phyloP scores from a whole-genome alignment of 768 basidiomycete species.

The Boletus sp. region DNA sequence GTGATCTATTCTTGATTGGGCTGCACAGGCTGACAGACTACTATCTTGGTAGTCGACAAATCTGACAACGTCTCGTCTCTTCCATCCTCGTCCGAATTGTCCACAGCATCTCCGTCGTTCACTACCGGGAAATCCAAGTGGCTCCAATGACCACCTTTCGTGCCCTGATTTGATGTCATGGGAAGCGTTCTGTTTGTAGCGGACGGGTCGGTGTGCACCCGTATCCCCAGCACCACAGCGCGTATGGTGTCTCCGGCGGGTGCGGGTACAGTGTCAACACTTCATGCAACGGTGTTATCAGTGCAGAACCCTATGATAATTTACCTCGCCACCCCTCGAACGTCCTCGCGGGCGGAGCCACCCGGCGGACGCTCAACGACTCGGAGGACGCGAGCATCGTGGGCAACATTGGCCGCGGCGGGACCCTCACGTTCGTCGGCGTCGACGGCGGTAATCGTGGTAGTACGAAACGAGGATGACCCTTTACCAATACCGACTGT shows the following conservation, averaged over 20 bases:
- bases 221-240: too few relatives aligned
- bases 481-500: slow-evolving; percentile 2
- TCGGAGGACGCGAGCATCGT: background rate
- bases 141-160: slow-evolving; percentile 50
- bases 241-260: too few relatives aligned
- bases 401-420: background rate
- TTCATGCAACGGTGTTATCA: too few relatives aligned
- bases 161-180: slow-evolving; percentile 56
- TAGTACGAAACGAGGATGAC: slow-evolving; percentile 6
- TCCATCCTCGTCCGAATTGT: background rate
- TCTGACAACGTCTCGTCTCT: slow-evolving; percentile 16
- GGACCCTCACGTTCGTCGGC: slow-evolving; percentile 5
- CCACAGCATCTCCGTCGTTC: background rate
- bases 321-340: slow-evolving; percentile 2
- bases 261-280: too few relatives aligned
- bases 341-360: background rate
- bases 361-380: background rate
- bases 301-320: too few relatives aligned
- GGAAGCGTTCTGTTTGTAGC: slow-evolving; percentile 59
- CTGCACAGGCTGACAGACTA: too few relatives aligned
- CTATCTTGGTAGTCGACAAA: slow-evolving; percentile 28
- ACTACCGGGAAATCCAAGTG: slow-evolving; percentile 20
- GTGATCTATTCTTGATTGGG: too few relatives aligned
- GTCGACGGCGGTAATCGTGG: slow-evolving; percentile 5
- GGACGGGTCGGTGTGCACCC: too few relatives aligned